Evolutionary conservation across 2,329 filamentous ascomycete species (phyloP).

Genomic region (Amauroascus verrucosus): DNA sequence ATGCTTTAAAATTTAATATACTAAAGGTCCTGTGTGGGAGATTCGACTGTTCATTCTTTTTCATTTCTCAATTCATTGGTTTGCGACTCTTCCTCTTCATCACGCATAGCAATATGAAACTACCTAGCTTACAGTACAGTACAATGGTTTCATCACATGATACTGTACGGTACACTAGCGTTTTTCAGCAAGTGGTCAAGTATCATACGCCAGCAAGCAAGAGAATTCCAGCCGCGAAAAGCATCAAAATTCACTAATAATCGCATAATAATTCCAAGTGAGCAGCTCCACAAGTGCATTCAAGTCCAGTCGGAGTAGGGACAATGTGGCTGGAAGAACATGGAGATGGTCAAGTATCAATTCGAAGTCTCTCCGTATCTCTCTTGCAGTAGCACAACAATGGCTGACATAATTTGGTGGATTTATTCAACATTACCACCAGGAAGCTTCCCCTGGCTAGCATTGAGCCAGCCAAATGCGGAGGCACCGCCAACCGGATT

Average conservation of each 20-base stretch:
- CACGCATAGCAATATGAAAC: not conserved
- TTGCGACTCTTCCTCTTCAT: not conserved
- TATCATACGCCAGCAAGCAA: not conserved
- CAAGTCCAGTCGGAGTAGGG: not conserved
- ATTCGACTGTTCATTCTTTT: too few relatives aligned
- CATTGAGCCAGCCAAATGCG: slow-evolving; percentile 17
- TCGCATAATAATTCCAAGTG: not conserved
- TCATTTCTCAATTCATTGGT: not conserved
- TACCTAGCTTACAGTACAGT: slow-evolving; percentile 2
- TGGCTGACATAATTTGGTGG: not conserved
- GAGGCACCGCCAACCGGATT: slow-evolving; percentile 49
- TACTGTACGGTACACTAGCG: not conserved
- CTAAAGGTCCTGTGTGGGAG: too few relatives aligned
- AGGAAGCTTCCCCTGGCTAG: slow-evolving; percentile 3
- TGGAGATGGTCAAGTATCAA: not conserved
- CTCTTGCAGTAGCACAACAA: not conserved
- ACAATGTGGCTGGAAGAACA: not conserved
- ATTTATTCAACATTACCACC: not conserved
- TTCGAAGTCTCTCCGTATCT: not conserved
- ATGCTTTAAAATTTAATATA: too few relatives aligned
- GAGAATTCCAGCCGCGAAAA: not conserved
- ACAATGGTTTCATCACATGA: not conserved
- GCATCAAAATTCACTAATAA: not conserved
- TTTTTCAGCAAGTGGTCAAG: slow-evolving; percentile 1
- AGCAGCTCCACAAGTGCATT: not conserved